phyloP scores from a whole-genome alignment of 441 rosid genomes.

The Bruguiera hainesii region DNA sequence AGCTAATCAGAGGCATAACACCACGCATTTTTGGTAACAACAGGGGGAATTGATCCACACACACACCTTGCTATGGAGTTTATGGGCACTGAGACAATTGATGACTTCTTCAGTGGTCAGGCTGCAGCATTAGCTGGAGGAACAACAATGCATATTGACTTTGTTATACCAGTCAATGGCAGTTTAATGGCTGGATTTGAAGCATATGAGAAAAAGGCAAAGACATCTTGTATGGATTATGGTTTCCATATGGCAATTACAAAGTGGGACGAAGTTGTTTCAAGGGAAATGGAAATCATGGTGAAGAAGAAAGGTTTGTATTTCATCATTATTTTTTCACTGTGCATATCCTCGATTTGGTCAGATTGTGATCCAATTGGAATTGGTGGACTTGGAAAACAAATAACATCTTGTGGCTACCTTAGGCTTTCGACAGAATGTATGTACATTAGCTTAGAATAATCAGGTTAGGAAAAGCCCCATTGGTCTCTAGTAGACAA shows the following conservation, averaged over 20 bases:
- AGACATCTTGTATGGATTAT: conserved; percentile 82
- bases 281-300: conserved; percentile 81
- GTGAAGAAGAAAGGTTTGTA: conserved; percentile 77
- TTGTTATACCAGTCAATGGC: conserved; percentile 79
- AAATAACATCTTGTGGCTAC: background rate
- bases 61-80: conserved; percentile 82
- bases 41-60: conserved; percentile 98
- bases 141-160: conserved; percentile 96
- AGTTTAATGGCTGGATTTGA: conserved; percentile 69
- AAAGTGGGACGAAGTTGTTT: conserved; percentile 80
- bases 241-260: conserved; percentile 97
- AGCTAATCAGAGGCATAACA: conserved; percentile 5
- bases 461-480: no score
- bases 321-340: conserved; percentile 8
- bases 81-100: conserved; percentile 72
- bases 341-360: conserved; percentile 12
- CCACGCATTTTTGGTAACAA: conserved; percentile 9
- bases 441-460: no score
- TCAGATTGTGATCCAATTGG: conserved; percentile 4
- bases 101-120: conserved; percentile 96
- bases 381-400: background rate
- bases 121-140: conserved; percentile 99
- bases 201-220: conserved; percentile 69
- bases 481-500: no score
- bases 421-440: background rate